These are phyloP conservation scores for Acanthamoeba healyi DNA, from an alignment of 208 protist species.

Conservation along the genomic window DNA sequence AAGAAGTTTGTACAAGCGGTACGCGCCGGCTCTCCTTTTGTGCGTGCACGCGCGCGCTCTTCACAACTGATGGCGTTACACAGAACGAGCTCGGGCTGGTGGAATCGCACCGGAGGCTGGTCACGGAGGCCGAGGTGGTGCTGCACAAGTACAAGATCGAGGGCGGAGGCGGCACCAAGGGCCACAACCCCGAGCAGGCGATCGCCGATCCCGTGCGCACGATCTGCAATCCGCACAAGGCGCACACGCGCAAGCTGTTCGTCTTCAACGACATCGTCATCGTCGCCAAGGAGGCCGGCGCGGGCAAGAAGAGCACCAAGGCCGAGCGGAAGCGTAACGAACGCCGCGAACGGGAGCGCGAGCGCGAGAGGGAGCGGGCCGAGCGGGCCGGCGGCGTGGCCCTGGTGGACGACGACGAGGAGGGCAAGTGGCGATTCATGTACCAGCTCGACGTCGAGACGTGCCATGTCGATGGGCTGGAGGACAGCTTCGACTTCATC, in stretches of 20 bases:
- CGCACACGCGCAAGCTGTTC: background rate
- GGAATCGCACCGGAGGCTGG: slow-evolving; percentile 50
- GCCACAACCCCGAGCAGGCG: background rate
- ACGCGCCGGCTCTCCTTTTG: background rate
- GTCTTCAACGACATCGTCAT: slow-evolving; percentile 74
- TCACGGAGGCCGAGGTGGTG: slow-evolving; percentile 20
- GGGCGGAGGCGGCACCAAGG: background rate
- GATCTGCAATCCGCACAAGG: slow-evolving; percentile 31
- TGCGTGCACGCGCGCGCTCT: background rate
- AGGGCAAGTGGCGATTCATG: slow-evolving; percentile 22
- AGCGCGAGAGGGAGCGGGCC: background rate
- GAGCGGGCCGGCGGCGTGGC: background rate
- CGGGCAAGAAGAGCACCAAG: background rate
- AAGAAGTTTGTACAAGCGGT: slow-evolving; percentile 38
- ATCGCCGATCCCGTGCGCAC: background rate
- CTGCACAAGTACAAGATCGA: slow-evolving; percentile 33
- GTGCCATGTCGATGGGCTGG: slow-evolving; percentile 28
- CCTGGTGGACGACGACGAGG: slow-evolving; percentile 13
- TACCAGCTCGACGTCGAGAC: slow-evolving; percentile 43
- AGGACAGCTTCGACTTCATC: slow-evolving; percentile 54
- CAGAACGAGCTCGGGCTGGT: slow-evolving; percentile 58
- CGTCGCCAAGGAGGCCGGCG: slow-evolving; percentile 21
- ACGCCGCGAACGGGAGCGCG: background rate
- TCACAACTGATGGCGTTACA: background rate
- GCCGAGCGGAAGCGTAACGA: slow-evolving; percentile 1